phyloP scores from a whole-genome alignment of 768 basidiomycete genomes.

The Tricholomella constricta region DNA sequence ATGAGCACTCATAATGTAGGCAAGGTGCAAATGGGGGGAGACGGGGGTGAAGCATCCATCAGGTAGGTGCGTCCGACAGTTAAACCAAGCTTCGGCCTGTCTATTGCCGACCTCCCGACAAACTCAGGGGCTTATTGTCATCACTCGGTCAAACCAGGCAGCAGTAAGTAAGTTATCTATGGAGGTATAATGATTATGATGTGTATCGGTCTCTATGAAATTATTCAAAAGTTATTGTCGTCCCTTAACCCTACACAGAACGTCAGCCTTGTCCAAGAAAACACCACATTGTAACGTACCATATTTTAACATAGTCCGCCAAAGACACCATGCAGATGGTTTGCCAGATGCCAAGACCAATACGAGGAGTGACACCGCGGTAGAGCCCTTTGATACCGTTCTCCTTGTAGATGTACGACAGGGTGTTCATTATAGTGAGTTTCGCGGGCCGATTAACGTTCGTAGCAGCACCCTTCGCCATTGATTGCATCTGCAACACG shows the following conservation, averaged over 20 bases:
- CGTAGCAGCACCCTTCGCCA: constrained; percentile 82
- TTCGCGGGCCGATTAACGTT: constrained; percentile 86
- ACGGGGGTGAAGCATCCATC: constrained; percentile 1
- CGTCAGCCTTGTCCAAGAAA: constrained; percentile 13
- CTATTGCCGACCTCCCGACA: constrained; percentile 11
- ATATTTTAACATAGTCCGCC: constrained; percentile 92
- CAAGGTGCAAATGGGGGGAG: constrained; percentile 6
- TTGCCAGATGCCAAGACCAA: constrained; percentile 96
- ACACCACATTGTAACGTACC: constrained; percentile 42
- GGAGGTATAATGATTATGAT: constrained; percentile 23
- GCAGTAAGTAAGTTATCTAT: constrained; percentile 7
- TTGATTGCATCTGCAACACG: constrained; percentile 90
- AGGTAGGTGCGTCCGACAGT: constrained; percentile 8
- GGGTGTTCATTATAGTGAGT: constrained; percentile 87
- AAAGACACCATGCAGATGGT: constrained; percentile 99
- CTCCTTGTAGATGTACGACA: constrained; percentile 93
- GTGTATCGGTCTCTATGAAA: constrained; percentile 15
- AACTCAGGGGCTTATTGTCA: not conserved
- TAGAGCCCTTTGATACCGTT: constrained; percentile 97
- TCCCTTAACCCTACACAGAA: constrained; percentile 52
- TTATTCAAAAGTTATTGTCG: constrained; percentile 25
- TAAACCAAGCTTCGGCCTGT: constrained; percentile 2
- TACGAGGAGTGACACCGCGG: constrained; percentile 95
- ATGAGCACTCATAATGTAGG: constrained; percentile 43
- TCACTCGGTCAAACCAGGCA: not conserved